Evolutionary conservation across 495 filamentous ascomycete species (phyloP).

Genomic region (Trichoderma parareesei): DNA sequence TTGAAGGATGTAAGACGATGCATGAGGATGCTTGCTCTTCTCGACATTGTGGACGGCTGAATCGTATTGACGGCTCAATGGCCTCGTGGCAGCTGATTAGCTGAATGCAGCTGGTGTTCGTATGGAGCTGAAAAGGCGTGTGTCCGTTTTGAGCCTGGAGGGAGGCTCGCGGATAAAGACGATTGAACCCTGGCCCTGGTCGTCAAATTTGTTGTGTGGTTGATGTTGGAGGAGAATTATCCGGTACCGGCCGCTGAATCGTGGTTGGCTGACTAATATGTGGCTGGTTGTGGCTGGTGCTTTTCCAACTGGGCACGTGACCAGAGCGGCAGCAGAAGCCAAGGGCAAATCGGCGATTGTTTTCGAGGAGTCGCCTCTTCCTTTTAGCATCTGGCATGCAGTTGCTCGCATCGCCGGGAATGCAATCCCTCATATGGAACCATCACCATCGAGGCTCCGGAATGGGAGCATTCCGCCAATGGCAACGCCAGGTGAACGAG

Average conservation of each 20-base stretch:
- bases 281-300: neutral
- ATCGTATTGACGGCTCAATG: neutral
- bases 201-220: too few species aligned
- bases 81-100: neutral
- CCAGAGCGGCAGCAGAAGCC: neutral
- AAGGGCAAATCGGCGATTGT: neutral
- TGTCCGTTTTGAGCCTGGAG: neutral
- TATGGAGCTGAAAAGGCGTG: neutral
- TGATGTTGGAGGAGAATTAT: neutral
- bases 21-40: neutral
- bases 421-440: neutral
- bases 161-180: neutral
- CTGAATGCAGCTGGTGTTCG: neutral
- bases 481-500: neutral
- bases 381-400: slow-evolving; percentile 1
- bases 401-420: neutral
- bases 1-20: neutral
- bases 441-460: neutral
- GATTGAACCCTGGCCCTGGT: neutral
- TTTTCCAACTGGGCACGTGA: neutral
- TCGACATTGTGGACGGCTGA: neutral
- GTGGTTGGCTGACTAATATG: neutral
- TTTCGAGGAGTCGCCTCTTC: neutral
- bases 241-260: neutral
- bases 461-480: slow-evolving; percentile 3